These are phyloP conservation scores for Tetracladium marchalianum DNA, from an alignment of 495 filamentous ascomycete genomes.

Conservation along the genomic window DNA sequence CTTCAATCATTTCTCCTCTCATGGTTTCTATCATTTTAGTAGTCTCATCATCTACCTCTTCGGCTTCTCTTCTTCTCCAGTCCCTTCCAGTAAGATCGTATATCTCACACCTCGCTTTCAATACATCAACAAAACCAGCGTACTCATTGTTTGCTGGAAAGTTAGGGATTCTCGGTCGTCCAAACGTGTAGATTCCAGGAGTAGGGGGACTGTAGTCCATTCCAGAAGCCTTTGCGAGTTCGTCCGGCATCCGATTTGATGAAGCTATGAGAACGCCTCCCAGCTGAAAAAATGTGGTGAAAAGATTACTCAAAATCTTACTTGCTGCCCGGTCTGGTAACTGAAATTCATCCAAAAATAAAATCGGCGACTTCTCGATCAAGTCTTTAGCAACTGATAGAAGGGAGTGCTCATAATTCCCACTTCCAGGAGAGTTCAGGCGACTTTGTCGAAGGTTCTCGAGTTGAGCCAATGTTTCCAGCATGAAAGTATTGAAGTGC, in stretches of 20 bases:
- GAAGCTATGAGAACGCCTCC: constrained; percentile 65
- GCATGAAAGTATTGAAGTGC: constrained; percentile 72
- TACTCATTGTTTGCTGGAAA: constrained; percentile 53
- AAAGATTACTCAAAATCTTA: constrained; percentile 59
- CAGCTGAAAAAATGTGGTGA: constrained; percentile 63
- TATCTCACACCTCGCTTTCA: constrained; percentile 58
- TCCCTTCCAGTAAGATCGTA: constrained; percentile 66
- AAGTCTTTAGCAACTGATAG: constrained; percentile 58
- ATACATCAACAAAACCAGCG: constrained; percentile 52
- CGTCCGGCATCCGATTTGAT: constrained; percentile 65
- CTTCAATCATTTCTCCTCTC: constrained; percentile 1
- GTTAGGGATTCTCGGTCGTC: constrained; percentile 19
- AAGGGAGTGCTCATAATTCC: constrained; percentile 47
- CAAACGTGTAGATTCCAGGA: constrained; percentile 31
- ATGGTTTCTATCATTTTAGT: constrained; percentile 10
- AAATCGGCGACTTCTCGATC: constrained; percentile 53
- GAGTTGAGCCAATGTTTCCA: constrained; percentile 52
- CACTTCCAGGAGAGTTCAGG: constrained; percentile 12
- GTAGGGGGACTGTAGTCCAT: constrained; percentile 42
- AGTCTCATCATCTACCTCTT: constrained; percentile 7
- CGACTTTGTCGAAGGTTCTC: constrained; percentile 41
- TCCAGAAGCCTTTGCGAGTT: constrained; percentile 57
- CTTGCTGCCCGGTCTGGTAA: constrained; percentile 57
- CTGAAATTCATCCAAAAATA: constrained; percentile 70
- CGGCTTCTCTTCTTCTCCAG: constrained; percentile 45